These are phyloP conservation scores for Macrophomina phaseolina DNA, from an alignment of 2,329 filamentous ascomycete genomes.

Conservation along the genomic window DNA sequence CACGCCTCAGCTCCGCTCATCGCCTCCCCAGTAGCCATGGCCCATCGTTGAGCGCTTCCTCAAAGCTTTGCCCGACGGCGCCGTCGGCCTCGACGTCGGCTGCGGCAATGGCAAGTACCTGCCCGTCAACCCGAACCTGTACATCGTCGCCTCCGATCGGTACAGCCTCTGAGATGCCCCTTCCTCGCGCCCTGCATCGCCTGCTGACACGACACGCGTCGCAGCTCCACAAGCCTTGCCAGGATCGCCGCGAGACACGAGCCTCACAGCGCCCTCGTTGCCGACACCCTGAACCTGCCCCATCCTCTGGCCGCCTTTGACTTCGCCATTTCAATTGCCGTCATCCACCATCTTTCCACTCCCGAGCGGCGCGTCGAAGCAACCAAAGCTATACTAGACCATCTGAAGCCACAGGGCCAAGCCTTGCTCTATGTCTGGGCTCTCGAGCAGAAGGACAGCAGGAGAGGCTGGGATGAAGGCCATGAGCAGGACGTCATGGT, in stretches of 20 bases:
- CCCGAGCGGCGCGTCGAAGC: conserved; percentile 73
- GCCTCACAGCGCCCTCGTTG: conserved; percentile 73
- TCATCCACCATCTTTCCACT: conserved; percentile 92
- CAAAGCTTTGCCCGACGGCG: conserved; percentile 66
- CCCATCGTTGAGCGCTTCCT: conserved; percentile 86
- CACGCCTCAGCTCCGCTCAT: conserved; percentile 10
- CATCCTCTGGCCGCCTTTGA: conserved; percentile 73
- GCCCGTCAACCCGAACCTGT: conserved; percentile 74
- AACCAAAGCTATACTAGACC: conserved; percentile 72
- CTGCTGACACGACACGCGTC: too few relatives aligned
- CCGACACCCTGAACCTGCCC: conserved; percentile 83
- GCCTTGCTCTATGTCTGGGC: conserved; percentile 94
- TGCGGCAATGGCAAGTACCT: conserved; percentile 98
- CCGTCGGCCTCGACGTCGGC: conserved; percentile 86
- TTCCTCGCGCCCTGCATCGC: too few relatives aligned
- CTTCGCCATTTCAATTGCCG: conserved; percentile 92
- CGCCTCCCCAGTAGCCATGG: conserved; percentile 69
- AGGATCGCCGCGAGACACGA: conserved; percentile 60
- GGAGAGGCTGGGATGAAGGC: conserved; percentile 85
- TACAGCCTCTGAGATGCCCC: not conserved
- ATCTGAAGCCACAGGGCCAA: conserved; percentile 53
- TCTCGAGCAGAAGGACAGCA: conserved; percentile 84
- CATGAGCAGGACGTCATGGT: conserved; percentile 91
- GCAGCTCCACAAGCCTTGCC: conserved; percentile 60
- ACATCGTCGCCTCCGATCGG: conserved; percentile 83